Evolutionary conservation across 1,284 basidiomycete genomes (phyloP).

Genomic region (Ustilago trichophora): DNA sequence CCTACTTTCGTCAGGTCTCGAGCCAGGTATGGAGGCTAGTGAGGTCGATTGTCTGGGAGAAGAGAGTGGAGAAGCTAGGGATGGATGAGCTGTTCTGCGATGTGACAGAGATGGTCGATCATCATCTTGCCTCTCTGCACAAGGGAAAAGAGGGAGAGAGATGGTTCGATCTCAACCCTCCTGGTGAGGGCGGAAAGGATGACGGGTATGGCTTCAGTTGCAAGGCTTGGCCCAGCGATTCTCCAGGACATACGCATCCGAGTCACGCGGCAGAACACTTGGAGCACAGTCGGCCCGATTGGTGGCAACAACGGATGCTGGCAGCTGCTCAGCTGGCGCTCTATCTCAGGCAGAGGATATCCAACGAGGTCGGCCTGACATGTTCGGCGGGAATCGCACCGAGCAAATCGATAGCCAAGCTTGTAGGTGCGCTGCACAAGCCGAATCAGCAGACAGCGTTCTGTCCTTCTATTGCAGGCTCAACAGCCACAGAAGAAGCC

Average conservation of each 20-base stretch:
- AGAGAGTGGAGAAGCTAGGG: conserved; percentile 66
- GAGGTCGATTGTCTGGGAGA: conserved; percentile 51
- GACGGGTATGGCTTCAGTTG: conserved; percentile 50
- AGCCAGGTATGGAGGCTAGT: conserved; percentile 61
- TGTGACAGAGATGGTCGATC: conserved; percentile 63
- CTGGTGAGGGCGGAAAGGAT: background rate
- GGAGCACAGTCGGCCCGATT: conserved; percentile 12
- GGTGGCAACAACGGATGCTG: conserved; percentile 39
- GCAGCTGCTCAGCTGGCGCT: conserved; percentile 63
- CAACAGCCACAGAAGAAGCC: background rate
- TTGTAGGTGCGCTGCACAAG: conserved; percentile 64
- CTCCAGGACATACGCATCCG: conserved; percentile 26
- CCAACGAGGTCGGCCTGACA: conserved; percentile 63
- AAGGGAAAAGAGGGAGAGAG: background rate
- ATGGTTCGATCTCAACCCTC: conserved; percentile 34
- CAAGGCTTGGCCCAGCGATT: conserved; percentile 23
- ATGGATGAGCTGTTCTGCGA: conserved; percentile 68
- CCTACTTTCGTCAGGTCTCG: conserved; percentile 63
- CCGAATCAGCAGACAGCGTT: conserved; percentile 65
- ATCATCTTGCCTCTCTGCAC: conserved; percentile 41
- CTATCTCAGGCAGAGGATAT: conserved; percentile 60
- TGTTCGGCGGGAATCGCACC: conserved; percentile 66
- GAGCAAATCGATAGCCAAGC: conserved; percentile 66
- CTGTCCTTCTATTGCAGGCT: conserved; percentile 16
- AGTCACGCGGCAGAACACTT: conserved; percentile 13